Base-by-base conservation (phyloP, 73 alveolate species). In the Uronychia binucleata region DNA sequence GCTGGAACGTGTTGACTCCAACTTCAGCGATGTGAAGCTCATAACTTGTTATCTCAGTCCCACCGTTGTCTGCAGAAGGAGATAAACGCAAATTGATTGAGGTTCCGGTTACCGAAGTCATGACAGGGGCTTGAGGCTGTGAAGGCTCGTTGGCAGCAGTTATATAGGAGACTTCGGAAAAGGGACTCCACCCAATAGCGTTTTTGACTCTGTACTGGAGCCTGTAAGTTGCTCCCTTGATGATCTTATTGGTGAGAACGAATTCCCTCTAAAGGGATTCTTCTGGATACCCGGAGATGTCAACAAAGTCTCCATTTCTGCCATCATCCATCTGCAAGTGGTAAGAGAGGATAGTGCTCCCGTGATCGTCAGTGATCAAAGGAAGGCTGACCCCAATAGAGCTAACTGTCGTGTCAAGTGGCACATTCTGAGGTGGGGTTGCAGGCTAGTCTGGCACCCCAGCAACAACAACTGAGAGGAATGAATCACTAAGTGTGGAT, bases 141-240 rank as follows among this genome's bases (percentile, higher is more conserved):
- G 86, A 31, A 19, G 96, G 96, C 26, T n/a, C 46, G 19, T 86
- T 75, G 0, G 96, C 96, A 0, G 96, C 96, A 26, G 34, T 28
- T 59, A 90, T 84, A 76, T 81, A 81, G 1, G 82, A 25, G 26
- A 76, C 76, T 5, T 33, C 84, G 0, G 96, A 90, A 77, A 31
- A 89, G 0, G 27, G 79, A n/a, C 85, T 28, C 91, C 92, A 85
- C n/a, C 96, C 96, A 57, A 59, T 85, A 0, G 57, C 30, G 77
- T 90, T 90, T 82, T 35, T 74, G 60, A 75, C 88, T 81, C 93
- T 79, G 79, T 86, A 90, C 30, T 81, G 28, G 74, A 90, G 46
- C 46, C 90, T 26, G 59, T 90, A 90, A 0, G 86, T 74, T 31
- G 76, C 29, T 5, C 93, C 93, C 81, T 79, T 90, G 13, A 74